Base-by-base conservation (phyloP, 805 yeast species). In the Lachancea meyersii region DNA sequence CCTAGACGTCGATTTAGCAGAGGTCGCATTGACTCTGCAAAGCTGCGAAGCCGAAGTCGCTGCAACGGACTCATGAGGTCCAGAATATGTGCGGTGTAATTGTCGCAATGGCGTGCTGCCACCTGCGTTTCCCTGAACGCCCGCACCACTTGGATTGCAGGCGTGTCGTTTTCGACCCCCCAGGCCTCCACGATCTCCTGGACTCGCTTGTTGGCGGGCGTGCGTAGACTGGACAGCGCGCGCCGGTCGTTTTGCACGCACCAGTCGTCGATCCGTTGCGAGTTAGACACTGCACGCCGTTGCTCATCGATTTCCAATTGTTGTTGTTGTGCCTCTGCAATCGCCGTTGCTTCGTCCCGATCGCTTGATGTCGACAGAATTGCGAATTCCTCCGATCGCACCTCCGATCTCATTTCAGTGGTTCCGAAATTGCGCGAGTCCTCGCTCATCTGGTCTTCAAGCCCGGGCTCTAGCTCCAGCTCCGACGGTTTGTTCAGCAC, bases 151-250 rank as follows among this genome's bases (percentile, higher is more conserved):
- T 13, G 40, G 9, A 31, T 42, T 9, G 39, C 23, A 5, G 48
- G 48, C 6, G 44, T 23, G 17, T 50, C 42, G 22, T 61, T 60
- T 31, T 60, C 66, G 40, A 60, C 59, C 18, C 65, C 67, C 67
- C 67, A 63, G 1, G 65, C 61, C 2, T 56, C 57, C n/a, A 61
- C 41, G 2, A 59, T 38, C 7, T 61, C 63, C 27, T 46, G 49
- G 3, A 52, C 41, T 20, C 44, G 42, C 7, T 46, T 27, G 16
- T 43, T 38, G 1, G 40, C 36, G 5, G 36, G 44, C 2, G 26
- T 31, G 3, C 38, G 46, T 21, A 33, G 21, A n/a, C 17, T 14
- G 11, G 39, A 14, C 16, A 30, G 28, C 28, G 28, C 32, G 3
- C 35, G 24, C 5, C 28, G 23, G 18, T 48, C 48, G 41, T 46